Base-by-base conservation (phyloP, 2,329 filamentous ascomycete genomes). In the Gnomoniopsis sp. region DNA sequence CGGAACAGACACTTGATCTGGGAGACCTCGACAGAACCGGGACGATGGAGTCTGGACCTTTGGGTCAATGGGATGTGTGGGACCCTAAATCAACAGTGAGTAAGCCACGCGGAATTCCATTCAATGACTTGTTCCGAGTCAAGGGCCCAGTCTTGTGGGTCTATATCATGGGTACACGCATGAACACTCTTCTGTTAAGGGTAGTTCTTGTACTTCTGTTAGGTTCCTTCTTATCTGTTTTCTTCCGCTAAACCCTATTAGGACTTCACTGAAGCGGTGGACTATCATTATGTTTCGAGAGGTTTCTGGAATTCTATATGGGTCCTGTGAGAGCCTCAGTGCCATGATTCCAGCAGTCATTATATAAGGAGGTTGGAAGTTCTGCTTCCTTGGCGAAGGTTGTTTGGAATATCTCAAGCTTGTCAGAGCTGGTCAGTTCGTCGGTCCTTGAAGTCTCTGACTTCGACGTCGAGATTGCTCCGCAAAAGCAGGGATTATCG, bases 401-500 rank as follows among this genome's bases (percentile, higher is more conserved):
- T 30, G 26, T 11, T n/a, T 41, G 36, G 36, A 41, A 47, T 23
- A 1, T 4, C 3, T 23, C 6, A 21, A 10, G 21, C 1, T 19
- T 41, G 33, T 41, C 17, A 30, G 49, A 38, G 49, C 36, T 51
- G 49, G 49, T 8, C n/a, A 1, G 34, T 8, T 19, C 11, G 33
- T 10, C 17, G n/a, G 8, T n/a, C 14, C 12, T 41, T n/a, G 17
- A 15, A 41, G 36, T n/a, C 36, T 11, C 26, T 4, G 26, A 30
- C 26, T 30, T 30, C 26, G 8, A 30, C 26, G 26, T 30, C 26
- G 26, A 30, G 26, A 30, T 30, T 41, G 36, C 36, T 41, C 36
- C 36, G 55, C 47, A 60, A 57, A 58, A 54, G 54, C 49, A 38
- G 19, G 36, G 23, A 34, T 30, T 38, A 15, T 17, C n/a, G 49